These are phyloP conservation scores for Platanthera zijinensis DNA, from an alignment of 106 monocot species.

Conservation along the genomic window DNA sequence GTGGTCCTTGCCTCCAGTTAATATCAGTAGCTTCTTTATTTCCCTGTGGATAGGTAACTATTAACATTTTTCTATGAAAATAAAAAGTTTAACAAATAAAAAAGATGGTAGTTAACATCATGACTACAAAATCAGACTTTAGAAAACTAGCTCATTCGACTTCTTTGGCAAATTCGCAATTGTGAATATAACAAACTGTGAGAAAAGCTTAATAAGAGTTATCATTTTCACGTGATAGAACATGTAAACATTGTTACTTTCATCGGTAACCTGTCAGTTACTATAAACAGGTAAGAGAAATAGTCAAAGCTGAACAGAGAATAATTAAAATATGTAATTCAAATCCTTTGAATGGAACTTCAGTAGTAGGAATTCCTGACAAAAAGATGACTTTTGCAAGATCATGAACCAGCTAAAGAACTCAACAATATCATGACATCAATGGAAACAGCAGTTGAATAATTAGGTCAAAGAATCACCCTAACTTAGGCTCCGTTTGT, in stretches of 20 bases:
- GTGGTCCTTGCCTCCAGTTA: slow-evolving; percentile 37
- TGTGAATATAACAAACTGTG: not conserved
- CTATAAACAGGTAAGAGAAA: not conserved
- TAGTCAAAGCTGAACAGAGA: not conserved
- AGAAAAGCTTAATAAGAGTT: not conserved
- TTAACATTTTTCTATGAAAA: not conserved
- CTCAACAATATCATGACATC: not conserved
- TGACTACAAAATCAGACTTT: not conserved
- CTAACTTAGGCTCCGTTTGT: not conserved
- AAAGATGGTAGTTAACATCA: not conserved
- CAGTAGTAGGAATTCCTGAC: not conserved
- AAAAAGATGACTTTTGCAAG: not conserved
- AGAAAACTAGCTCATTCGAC: not conserved
- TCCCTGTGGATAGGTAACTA: slow-evolving; percentile 12
- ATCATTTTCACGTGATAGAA: not conserved
- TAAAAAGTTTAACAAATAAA: not conserved
- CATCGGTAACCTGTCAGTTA: not conserved
- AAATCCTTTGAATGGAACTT: not conserved
- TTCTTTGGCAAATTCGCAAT: not conserved
- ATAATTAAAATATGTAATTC: not conserved
- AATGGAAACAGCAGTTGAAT: not conserved
- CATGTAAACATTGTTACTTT: not conserved
- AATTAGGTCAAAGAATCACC: not conserved
- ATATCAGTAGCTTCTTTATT: slow-evolving; percentile 48
- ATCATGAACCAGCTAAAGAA: not conserved